These are phyloP conservation scores for Brassica balearica DNA, from an alignment of 441 rosid species.

Conservation along the genomic window DNA sequence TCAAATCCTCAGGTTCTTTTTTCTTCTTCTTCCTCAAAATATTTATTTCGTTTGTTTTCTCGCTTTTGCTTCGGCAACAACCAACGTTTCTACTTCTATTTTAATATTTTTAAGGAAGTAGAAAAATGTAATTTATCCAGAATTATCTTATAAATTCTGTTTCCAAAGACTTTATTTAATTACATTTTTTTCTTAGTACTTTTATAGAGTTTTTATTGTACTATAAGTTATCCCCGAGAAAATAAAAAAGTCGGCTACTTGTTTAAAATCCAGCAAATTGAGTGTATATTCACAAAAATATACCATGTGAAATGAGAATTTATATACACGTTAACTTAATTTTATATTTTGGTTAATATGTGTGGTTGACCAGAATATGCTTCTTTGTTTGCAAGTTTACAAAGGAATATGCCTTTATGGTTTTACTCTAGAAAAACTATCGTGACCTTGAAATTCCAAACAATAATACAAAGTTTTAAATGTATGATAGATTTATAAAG, in stretches of 20 bases:
- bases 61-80: conserved; percentile 30
- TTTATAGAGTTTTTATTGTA: background rate
- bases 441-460: background rate
- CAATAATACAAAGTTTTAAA: background rate
- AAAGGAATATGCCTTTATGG: background rate
- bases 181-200: background rate
- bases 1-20: background rate
- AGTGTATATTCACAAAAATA: conserved; percentile 16
- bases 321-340: background rate
- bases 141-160: background rate
- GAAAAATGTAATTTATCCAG: background rate
- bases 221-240: background rate
- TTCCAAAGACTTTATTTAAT: background rate
- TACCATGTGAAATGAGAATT: background rate
- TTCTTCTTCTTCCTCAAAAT: background rate
- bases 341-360: background rate
- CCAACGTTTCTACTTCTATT: background rate
- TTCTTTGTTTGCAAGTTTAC: conserved; percentile 11
- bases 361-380: conserved; percentile 28
- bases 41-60: background rate
- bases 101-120: background rate
- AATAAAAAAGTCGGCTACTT: background rate
- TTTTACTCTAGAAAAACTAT: no score
- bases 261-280: background rate
- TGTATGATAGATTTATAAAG: background rate